Conservation (phyloP, 2,329 filamentous ascomycete genomes). For the Cercospora janseana region DNA sequence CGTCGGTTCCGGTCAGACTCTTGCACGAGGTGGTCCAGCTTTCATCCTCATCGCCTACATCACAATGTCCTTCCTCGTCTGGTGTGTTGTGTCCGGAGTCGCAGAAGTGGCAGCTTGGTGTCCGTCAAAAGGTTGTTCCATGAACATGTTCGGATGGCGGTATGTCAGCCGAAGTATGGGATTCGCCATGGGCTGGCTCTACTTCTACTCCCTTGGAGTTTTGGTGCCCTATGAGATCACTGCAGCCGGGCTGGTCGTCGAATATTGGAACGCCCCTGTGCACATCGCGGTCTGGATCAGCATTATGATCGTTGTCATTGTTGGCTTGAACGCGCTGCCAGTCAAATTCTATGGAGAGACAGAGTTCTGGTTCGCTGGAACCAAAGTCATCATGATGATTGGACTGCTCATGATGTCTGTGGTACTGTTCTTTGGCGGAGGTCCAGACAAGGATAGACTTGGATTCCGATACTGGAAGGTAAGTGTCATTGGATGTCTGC, state of each 20-base stretch:
- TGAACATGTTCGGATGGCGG: conserved; percentile 50
- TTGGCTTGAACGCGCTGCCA: conserved; percentile 49
- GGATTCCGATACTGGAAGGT: conserved; percentile 45
- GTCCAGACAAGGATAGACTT: conserved; percentile 50
- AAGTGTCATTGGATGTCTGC: background rate
- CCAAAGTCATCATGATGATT: conserved; percentile 52
- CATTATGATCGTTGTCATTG: conserved; percentile 40
- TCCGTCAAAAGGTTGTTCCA: conserved; percentile 53
- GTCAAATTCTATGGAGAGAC: conserved; percentile 53
- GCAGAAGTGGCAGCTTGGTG: conserved; percentile 61
- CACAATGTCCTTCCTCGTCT: conserved; percentile 46
- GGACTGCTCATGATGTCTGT: conserved; percentile 54
- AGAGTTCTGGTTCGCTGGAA: conserved; percentile 44
- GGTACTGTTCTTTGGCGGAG: conserved; percentile 57
- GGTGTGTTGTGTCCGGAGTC: conserved; percentile 49
- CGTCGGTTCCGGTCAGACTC: conserved; percentile 41
- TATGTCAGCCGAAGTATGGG: conserved; percentile 47
- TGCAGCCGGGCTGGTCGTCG: conserved; percentile 37
- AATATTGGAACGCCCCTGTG: conserved; percentile 39
- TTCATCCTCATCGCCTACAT: conserved; percentile 45
- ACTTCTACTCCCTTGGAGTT: conserved; percentile 43
- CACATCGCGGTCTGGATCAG: conserved; percentile 43
- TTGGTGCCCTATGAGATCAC: conserved; percentile 41
- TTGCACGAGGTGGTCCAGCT: conserved; percentile 41
- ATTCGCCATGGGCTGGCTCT: conserved; percentile 49